Conservation (phyloP, 2,329 filamentous ascomycete genomes). For the Botrytis byssoidea region DNA sequence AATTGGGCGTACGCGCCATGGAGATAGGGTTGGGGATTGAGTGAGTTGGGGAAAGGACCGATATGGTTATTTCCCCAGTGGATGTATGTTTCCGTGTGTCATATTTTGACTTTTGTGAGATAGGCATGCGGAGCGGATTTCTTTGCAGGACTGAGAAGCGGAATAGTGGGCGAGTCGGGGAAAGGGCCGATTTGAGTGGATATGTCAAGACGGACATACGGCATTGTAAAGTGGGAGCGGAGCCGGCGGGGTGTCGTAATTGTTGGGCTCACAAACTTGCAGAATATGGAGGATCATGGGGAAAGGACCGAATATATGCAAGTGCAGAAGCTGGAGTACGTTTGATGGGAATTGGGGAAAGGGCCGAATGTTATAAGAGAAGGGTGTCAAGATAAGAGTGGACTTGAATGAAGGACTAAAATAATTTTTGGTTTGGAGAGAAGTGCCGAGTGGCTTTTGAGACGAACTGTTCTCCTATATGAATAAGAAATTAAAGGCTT, state of each 20-base stretch:
- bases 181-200: background rate
- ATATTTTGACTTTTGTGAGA: background rate
- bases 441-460: background rate
- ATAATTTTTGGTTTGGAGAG: background rate
- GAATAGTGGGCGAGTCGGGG: background rate
- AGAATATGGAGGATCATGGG: background rate
- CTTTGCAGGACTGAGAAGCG: background rate
- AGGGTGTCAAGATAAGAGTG: background rate
- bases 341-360: background rate
- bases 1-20: background rate
- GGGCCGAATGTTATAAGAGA: background rate
- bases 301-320: conserved; percentile 11
- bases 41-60: conserved; percentile 2
- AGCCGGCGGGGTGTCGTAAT: background rate
- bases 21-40: background rate
- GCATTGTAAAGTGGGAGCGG: background rate
- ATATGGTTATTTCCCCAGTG: background rate
- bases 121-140: background rate
- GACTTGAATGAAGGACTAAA: background rate
- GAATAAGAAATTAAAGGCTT: background rate
- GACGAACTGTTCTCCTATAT: background rate
- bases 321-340: background rate
- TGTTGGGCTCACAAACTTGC: background rate
- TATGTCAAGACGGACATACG: background rate
- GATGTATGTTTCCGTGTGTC: background rate